Base-by-base conservation (phyloP, 148 eudicot genomes). In the Suaeda aralocaspica region DNA sequence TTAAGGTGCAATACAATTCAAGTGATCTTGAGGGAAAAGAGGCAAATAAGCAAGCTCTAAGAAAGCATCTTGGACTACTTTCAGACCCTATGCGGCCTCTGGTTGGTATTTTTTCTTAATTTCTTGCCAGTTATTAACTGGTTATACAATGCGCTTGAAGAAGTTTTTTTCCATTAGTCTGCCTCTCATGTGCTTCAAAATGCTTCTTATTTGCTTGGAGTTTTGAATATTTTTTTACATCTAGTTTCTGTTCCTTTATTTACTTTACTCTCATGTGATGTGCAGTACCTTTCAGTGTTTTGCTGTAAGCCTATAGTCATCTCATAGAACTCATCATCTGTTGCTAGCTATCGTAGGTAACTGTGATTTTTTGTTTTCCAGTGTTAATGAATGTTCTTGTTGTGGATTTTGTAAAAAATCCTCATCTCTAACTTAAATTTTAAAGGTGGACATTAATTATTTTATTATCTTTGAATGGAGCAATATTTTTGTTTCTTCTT, bases 11-110 rank as follows among this genome's bases (percentile, higher is more conserved):
- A 75, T 94, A 91, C 66, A 87, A 57, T 69, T 77, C 88, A 76
- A 68, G 52, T 74, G 96, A 94, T 81, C 87, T 89, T 58, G 82
- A 75, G 57, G 97, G 97, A 58, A 94, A 94, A 77, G 84, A 78
- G 14, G 87, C 83, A 55, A 94, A 94, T 73, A 94, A 94, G 79
- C 85, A 79, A 78, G 91, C 89, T 79, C 71, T 91, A 73, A 79
- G 87, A 82, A 89, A 83, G 78, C 80, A 77, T 64, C 91, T 94
- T 29, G 85, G 90, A 42, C 85, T 93, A 70, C 84, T 74, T 72
- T 72, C 84, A 66, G 86, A 89, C 77, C 67, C 73, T 44, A 59
- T 70, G 56, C 86, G 51, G 69, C 98, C 97, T 68, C 55, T 94
- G 96, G 98, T 91, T 79, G 36, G 73, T 50, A 45, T 63, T 33